Evolutionary conservation across 352 stramenopile genomes (phyloP), one percentile per base, ranked within the genome.

Genomic region (Phytophthora pinifolia): DNA sequence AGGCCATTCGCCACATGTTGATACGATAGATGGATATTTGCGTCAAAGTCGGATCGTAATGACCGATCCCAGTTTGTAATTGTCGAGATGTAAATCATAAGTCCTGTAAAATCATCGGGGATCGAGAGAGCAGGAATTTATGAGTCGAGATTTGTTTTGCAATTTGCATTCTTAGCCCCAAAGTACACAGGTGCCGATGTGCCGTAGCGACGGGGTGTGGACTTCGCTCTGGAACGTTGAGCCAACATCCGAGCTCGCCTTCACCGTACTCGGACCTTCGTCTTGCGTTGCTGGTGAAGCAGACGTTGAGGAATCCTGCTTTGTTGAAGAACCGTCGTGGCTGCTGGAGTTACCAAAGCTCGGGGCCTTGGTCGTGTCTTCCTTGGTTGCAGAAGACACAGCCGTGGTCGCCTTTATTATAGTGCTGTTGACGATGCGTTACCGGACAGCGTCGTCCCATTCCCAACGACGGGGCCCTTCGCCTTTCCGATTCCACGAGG

Each of bases 51-150:
- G 65, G 59, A 39, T 51, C 4, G 62, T 68, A 31, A 80, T 34
- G 0, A 61, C 65, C 3, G 70, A 5, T 47, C 43, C 72, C 70
- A 84, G 13, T 52, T 22, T 2, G 17, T 22, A 20, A 86, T 50
- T 1, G 50, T 69, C 1, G 68, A 76, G 18, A 81, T 73, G 54
- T 79, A 79, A 0, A 86, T 34, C 35, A 9, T 5, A 25, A 65
- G 35, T 18, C 65, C 38, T 18, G 73, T 59, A 4, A 85, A 69
- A 0, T 3, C 46, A 0, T 43, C 27, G 8, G 76, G 68, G 15
- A 83, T 61, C 22, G 63, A 45, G 6, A 86, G 51, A 7, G 41
- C 36, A 33, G 6, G 34, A 46, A n/a, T 32, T 64, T 4, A 45
- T 54, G 1, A 60, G 62, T 29, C 58, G 30, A 43, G 61, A n/a